Evolutionary conservation across 805 yeast genomes (phyloP).

Genomic region (Wickerhamiella nectarea): DNA sequence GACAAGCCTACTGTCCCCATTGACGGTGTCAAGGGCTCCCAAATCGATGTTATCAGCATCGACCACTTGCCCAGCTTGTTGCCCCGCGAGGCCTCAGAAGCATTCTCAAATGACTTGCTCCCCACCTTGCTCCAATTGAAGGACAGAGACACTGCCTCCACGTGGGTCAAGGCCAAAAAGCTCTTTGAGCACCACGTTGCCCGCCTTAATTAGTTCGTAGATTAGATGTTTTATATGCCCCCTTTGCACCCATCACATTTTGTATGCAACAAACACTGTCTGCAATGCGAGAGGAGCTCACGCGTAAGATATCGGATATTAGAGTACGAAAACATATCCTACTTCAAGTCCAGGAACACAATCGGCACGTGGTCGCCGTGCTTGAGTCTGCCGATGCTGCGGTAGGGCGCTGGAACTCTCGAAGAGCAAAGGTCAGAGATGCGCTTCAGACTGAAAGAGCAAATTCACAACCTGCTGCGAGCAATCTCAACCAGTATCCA

Average conservation of each 20-base stretch:
- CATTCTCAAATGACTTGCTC: conserved; percentile 70
- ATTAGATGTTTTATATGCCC: background rate
- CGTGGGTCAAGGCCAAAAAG: conserved; percentile 81
- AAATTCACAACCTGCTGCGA: too few relatives aligned
- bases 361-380: background rate
- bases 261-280: too few relatives aligned
- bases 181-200: conserved; percentile 75
- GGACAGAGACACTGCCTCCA: conserved; percentile 67
- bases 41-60: conserved; percentile 80
- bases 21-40: conserved; percentile 59
- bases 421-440: background rate
- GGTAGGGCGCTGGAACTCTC: background rate
- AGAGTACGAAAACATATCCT: background rate
- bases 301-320: too few relatives aligned
- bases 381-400: background rate
- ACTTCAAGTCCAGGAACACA: background rate
- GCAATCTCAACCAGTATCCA: too few relatives aligned
- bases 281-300: too few relatives aligned
- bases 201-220: conserved; percentile 32
- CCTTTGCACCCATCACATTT: background rate
- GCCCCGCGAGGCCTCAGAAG: conserved; percentile 96
- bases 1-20: conserved; percentile 82
- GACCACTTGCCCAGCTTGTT: conserved; percentile 92
- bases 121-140: conserved; percentile 83
- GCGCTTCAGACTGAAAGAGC: too few relatives aligned